Evolutionary conservation across 2,329 filamentous ascomycete species (phyloP), one percentile per base, ranked within the genome.

Genomic region (Alternaria sp.): DNA sequence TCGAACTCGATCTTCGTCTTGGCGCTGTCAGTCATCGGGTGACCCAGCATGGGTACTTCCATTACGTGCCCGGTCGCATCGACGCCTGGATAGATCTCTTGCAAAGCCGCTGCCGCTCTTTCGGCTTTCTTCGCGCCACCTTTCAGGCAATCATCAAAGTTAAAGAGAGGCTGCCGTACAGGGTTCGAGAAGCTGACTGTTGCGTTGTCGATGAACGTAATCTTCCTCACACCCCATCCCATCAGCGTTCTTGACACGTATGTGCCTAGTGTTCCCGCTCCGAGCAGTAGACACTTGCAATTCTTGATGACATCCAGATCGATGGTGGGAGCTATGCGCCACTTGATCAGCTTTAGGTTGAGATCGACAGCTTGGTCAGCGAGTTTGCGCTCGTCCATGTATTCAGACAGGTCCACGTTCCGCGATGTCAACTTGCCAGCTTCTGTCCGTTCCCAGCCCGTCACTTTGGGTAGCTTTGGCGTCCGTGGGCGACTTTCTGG

Each of bases 291-390:
- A 74, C 95, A 99, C 74, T 90, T 97, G 4, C 93, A 94, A 59
- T 90, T 87, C 74, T 97, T 97, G 75, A 98, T 94, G 30, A 87
- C 87, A 30, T 97, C 93, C 10, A 99, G 86, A 75, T 98, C 87
- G 41, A 99, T 86, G 52, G 90, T 89, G 0, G 95, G 95, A 8
- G 93, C 92, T 71, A 99, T 93, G 40, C 95, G 90, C 95, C 95
- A 99, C 81, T 97, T 99, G 90, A 99, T 99, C 59, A 99, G 85
- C 80, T 98, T 98, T 62, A 98, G 84, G 74, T 99, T 99, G 60
- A 99, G 85, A 74, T 99, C 95, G 10, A 98, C 94, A 0, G 94
- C 93, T 76, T 97, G 93, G 75, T 98, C 94, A 22, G 95, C 95
- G 18, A 98, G 84, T 69, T 90, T 89, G 34, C 86, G 84, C 7